Evolutionary conservation across 2,329 filamentous ascomycete genomes (phyloP), one percentile per base, ranked within the genome.

Genomic region (Hansfordia pulvinata): DNA sequence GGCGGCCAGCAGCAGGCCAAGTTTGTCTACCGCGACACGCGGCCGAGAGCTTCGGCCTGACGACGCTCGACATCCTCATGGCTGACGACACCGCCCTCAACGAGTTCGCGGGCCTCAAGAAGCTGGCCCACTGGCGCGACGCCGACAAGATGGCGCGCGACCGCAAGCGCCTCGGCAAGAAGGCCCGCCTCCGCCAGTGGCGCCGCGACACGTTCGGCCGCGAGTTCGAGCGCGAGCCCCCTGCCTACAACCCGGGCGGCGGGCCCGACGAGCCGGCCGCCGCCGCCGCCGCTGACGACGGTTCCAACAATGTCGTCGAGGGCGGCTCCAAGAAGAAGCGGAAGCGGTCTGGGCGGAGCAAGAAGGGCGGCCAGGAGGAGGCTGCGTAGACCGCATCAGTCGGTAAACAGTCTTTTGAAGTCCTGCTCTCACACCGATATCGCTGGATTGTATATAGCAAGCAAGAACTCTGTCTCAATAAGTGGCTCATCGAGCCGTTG

Each of bases 11-110:
- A 37, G 16, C 26, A 27, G 19, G 29, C 40, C 29, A 69, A 66
- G 17, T 98, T 98, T 70, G 78, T 82, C 30, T 98, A 98, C 61
- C 82, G 90, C 44, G 86, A 94, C 48, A 93, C 88, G 2, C 92
- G 1, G 88, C 90, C 1, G 77, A 79, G 29, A 73, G 79, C 9
- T 98, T 93, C 47, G 90, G 90, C 31, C 73, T 98, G 44, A 93
- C 83, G 1, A 64, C 86, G 2, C 71, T 76, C 34, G 90, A 98
- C 52, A 96, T 98, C 41, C 69, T 98, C 18, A 66, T 77, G 47
- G 84, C 93, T 38, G 79, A 78, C 23, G 90, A 98, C 56, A 62
- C 72, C 24, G 74, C 77, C 28, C 70, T 98, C 37, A 98, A 98
- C 52, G 67, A 86, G 37, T 98, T 79, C 46, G 88, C 78, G 5